These are phyloP conservation scores for Pichia norvegensis DNA, from an alignment of 1,139 yeast genomes.

Conservation along the genomic window DNA sequence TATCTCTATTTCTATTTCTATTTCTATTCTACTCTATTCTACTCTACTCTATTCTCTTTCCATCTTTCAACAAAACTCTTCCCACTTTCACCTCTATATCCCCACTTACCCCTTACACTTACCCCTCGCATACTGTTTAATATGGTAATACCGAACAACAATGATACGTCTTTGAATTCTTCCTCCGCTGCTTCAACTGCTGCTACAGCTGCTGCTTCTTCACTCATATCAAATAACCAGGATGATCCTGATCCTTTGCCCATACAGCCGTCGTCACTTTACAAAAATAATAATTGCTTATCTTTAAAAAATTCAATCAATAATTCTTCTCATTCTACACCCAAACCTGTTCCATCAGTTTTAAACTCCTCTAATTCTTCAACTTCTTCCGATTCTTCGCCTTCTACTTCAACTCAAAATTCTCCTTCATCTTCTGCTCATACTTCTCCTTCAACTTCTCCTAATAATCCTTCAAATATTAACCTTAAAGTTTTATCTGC, in stretches of 20 bases:
- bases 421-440: conserved; percentile 25
- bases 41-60: not conserved
- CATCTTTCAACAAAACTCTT: not conserved
- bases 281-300: not conserved
- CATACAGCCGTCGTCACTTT: conserved; percentile 16
- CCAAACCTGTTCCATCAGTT: too few relatives aligned
- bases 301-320: not conserved
- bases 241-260: conserved; percentile 31
- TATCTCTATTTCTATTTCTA: too few relatives aligned
- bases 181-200: conserved; percentile 37
- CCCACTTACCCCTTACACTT: not conserved
- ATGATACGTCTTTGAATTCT: not conserved
- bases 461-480: conserved; percentile 8
- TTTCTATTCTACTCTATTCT: too few relatives aligned
- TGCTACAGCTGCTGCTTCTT: conserved; percentile 35
- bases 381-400: not conserved
- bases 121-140: not conserved
- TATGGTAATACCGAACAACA: conserved; percentile 1
- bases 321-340: not conserved
- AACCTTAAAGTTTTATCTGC: conserved; percentile 14
- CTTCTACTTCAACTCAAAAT: conserved; percentile 16
- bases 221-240: conserved; percentile 8
- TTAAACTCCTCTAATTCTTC: not conserved
- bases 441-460: conserved; percentile 7
- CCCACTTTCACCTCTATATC: not conserved